Conservation (phyloP, 306 rosid species). For the Casuarina equisetifolia region DNA sequence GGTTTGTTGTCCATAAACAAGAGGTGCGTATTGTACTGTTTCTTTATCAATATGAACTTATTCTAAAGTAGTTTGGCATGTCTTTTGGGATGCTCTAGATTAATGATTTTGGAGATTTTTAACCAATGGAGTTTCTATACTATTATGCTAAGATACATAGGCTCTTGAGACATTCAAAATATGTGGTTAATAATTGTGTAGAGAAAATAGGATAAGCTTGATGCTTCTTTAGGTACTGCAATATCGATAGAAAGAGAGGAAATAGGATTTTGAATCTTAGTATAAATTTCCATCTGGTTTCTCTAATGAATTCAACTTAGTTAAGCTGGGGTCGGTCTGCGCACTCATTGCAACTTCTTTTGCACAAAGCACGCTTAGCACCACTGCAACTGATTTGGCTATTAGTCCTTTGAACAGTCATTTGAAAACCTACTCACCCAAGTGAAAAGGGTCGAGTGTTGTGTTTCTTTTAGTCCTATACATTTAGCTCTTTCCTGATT, state of each 20-base stretch:
- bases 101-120: neutral
- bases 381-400: neutral
- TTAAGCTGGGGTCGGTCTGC: neutral
- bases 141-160: neutral
- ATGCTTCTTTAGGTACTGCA: neutral
- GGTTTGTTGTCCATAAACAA: constrained; percentile 33
- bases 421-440: neutral
- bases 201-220: neutral
- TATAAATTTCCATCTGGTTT: neutral
- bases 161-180: neutral
- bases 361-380: neutral
- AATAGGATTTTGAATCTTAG: neutral
- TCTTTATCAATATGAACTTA: neutral
- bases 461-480: neutral
- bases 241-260: neutral
- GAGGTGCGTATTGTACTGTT: constrained; percentile 29
- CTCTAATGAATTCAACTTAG: neutral
- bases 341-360: neutral
- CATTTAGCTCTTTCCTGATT: neutral
- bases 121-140: neutral
- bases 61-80: neutral
- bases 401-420: neutral
- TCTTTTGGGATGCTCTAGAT: neutral
- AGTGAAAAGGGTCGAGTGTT: neutral
- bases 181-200: neutral